phyloP scores from a whole-genome alignment of 2,329 filamentous ascomycete genomes.

The Ophiostoma quercus region DNA sequence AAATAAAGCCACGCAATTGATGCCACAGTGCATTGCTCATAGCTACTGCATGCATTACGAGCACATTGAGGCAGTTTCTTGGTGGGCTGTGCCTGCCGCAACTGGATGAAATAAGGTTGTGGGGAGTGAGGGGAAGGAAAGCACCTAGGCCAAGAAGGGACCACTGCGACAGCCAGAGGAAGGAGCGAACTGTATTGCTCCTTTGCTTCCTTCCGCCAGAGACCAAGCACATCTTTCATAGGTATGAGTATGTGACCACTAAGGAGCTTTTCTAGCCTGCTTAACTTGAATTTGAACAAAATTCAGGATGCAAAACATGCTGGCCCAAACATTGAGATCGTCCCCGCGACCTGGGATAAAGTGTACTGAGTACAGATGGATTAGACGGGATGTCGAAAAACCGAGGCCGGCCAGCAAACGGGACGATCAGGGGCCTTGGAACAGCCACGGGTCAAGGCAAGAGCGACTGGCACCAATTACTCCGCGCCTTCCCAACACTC shows the following conservation, averaged over 20 bases:
- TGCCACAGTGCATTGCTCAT: background rate
- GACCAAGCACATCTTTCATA: background rate
- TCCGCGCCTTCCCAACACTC: background rate
- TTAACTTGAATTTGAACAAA: background rate
- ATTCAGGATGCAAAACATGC: background rate
- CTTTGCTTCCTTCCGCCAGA: background rate
- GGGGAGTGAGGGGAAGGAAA: slow-evolving; percentile 3
- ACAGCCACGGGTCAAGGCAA: background rate
- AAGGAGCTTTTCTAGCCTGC: too few relatives aligned
- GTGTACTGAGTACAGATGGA: background rate
- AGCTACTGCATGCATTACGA: background rate
- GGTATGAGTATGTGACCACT: too few relatives aligned
- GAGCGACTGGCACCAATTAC: background rate
- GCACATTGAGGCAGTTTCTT: background rate
- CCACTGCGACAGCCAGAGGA: slow-evolving; percentile 10
- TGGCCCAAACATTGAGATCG: background rate
- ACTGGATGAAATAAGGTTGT: slow-evolving; percentile 19
- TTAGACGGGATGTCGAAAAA: slow-evolving; percentile 25
- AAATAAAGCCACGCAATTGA: background rate
- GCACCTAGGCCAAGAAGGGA: background rate
- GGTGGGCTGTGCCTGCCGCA: background rate
- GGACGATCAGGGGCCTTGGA: slow-evolving; percentile 23
- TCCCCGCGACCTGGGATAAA: slow-evolving; percentile 20
- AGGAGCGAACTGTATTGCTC: background rate
- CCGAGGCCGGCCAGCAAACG: slow-evolving; percentile 21